Evolutionary conservation across 2,329 filamentous ascomycete species (phyloP), one percentile per base, ranked within the genome.

Genomic region (Fulvia fulva): DNA sequence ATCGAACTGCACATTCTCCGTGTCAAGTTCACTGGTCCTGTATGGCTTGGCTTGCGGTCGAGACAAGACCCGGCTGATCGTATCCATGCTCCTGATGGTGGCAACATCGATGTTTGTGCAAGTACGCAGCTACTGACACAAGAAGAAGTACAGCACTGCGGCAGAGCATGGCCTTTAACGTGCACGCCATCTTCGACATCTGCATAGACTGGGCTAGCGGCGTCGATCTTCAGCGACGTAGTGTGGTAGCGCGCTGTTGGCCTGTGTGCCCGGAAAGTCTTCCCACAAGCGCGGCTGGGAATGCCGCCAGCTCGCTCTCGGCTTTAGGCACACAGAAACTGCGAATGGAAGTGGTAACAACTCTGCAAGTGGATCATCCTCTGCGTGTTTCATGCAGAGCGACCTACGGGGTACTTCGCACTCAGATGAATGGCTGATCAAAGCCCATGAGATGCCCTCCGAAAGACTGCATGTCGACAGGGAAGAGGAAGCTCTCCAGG

Each of bases 1-100:
- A 56, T 80, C 63, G 32, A 74, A 67, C 66, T 83, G 78, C 25
- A 83, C 67, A n/a, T 37, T 45, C 6, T 23, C 50, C 37, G 46
- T 34, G 7, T 26, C 22, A 23, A 58, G 43, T 12, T 22, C 28
- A 28, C n/a, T 49, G 16, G 51, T 44, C 23, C 56, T 43, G 30
- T 54, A 58, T 28, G 56, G 56, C 22, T 58, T 58, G 32, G 51
- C 43, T 21, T 53, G 44, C 12, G 51, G 43, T n/a, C 50, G 56
- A 8, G 56, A 58, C 21, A 50, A 25, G 19, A 58, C 44, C 26
- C 56, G 37, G 6, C n/a, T 25, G 11, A 58, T 21, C 11, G 19
- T 12, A 16, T 58, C 51, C 56, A 58, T 58, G 14, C 22, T 51
- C 16, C 30, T 21, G 44, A 23, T 4, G 12, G 16, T 19, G 5